These are phyloP conservation scores for Haberlea rhodopensis DNA, from an alignment of 257 asterid genomes.

Conservation along the genomic window DNA sequence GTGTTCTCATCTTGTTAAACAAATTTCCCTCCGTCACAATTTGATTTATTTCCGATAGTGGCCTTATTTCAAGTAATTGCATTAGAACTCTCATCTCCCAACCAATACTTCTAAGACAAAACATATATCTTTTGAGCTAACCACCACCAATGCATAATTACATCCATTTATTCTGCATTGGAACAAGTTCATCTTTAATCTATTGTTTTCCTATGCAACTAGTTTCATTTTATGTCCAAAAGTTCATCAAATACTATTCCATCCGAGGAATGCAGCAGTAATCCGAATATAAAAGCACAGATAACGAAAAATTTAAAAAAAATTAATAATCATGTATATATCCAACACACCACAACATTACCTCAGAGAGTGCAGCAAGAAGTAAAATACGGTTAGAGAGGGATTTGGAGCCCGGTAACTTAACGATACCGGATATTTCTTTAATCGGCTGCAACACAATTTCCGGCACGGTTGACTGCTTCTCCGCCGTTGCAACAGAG, in stretches of 20 bases:
- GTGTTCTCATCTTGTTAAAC: background rate
- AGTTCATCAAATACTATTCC: background rate
- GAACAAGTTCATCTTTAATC: background rate
- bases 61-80: background rate
- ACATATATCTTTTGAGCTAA: background rate
- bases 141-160: background rate
- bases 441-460: slow-evolving; percentile 84
- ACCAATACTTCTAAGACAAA: background rate
- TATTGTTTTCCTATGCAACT: too few relatives aligned
- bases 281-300: background rate
- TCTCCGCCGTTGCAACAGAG: slow-evolving; percentile 72
- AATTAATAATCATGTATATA: background rate
- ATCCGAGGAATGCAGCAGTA: background rate
- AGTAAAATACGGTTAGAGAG: slow-evolving; percentile 95
- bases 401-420: slow-evolving; percentile 96
- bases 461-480: slow-evolving; percentile 73
- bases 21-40: background rate
- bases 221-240: background rate
- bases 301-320: background rate
- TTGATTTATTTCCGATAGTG: background rate
- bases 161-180: background rate
- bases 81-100: background rate
- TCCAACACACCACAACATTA: slow-evolving; percentile 25
- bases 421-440: slow-evolving; percentile 86
- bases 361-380: slow-evolving; percentile 97